Conservation (phyloP, 1,284 basidiomycete genomes). For the Cryptococcus wingfieldii region DNA sequence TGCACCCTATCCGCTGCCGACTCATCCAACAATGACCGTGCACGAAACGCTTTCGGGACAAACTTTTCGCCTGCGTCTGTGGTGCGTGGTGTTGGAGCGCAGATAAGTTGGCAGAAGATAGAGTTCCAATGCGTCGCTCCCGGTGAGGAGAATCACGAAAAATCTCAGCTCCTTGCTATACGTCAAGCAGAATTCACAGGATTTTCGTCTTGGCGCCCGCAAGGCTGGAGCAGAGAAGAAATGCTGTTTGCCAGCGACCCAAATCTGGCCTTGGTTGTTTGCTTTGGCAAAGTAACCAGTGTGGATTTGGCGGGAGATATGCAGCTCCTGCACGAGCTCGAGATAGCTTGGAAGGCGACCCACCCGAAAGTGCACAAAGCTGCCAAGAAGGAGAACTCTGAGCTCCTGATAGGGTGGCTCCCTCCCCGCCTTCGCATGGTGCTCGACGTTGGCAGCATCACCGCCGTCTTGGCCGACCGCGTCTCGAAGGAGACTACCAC, state of each 20-base stretch:
- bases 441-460: slow-evolving; percentile 35
- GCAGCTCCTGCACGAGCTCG: slow-evolving; percentile 32
- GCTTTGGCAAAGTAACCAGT: slow-evolving; percentile 24
- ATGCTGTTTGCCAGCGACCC: slow-evolving; percentile 39
- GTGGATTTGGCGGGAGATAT: slow-evolving; percentile 37
- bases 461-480: slow-evolving; percentile 29
- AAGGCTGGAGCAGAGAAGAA: slow-evolving; percentile 34
- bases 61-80: slow-evolving; percentile 25
- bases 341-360: slow-evolving; percentile 18
- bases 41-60: slow-evolving; percentile 38
- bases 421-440: slow-evolving; percentile 35
- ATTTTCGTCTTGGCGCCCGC: slow-evolving; percentile 39
- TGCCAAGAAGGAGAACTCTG: neutral
- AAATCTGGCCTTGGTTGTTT: slow-evolving; percentile 36
- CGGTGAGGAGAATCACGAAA: slow-evolving; percentile 24
- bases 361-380: slow-evolving; percentile 7
- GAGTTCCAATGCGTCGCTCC: slow-evolving; percentile 34
- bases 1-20: slow-evolving; percentile 31
- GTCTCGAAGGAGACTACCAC: slow-evolving; percentile 30
- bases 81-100: slow-evolving; percentile 32
- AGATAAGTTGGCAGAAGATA: slow-evolving; percentile 28
- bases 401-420: slow-evolving; percentile 1
- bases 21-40: slow-evolving; percentile 33
- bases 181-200: slow-evolving; percentile 33
- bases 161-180: slow-evolving; percentile 31